Percentiles rank a stretch among this genome's conserved stretches.
phyloP scores from a whole-genome alignment of 2,329 filamentous ascomycete genomes.

The Chalaropsis thielavioides region DNA sequence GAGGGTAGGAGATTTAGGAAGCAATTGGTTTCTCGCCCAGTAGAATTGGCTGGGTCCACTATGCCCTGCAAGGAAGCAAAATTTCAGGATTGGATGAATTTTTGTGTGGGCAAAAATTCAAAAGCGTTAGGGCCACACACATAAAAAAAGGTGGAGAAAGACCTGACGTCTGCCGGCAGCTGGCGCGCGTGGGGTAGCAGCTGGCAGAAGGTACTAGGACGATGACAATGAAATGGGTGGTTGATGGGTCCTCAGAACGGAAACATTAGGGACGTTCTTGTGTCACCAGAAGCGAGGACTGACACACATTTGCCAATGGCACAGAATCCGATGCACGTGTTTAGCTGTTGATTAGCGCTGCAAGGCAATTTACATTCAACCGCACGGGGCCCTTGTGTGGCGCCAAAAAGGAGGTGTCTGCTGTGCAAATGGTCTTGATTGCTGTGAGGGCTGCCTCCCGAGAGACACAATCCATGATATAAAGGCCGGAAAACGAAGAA shows the following conservation, averaged over 20 bases:
- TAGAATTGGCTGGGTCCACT: conserved; percentile 17
- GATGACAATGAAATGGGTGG: neutral
- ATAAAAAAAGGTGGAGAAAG: conserved; percentile 15
- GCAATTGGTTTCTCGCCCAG: conserved; percentile 16
- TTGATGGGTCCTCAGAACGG: neutral
- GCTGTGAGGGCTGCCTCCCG: neutral
- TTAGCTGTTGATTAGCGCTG: neutral
- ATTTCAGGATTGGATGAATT: conserved; percentile 18
- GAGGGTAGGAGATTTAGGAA: conserved; percentile 17
- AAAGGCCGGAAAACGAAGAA: neutral
- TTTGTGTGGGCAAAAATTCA: conserved; percentile 18
- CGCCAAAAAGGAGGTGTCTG: too few species aligned
- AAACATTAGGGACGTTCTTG: neutral
- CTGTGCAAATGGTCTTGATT: too few species aligned
- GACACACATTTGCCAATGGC: neutral
- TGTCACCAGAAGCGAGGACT: neutral
- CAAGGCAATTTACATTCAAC: neutral
- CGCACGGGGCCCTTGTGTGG: too few species aligned
- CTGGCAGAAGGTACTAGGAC: neutral
- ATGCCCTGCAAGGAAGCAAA: conserved; percentile 17
- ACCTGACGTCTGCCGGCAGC: neutral
- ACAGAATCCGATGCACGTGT: neutral
- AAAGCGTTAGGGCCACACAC: conserved; percentile 18
- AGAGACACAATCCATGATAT: neutral
- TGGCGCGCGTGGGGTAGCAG: neutral